Evolutionary conservation across 345 rosid species (phyloP).

Genomic region (Brassica cretica): DNA sequence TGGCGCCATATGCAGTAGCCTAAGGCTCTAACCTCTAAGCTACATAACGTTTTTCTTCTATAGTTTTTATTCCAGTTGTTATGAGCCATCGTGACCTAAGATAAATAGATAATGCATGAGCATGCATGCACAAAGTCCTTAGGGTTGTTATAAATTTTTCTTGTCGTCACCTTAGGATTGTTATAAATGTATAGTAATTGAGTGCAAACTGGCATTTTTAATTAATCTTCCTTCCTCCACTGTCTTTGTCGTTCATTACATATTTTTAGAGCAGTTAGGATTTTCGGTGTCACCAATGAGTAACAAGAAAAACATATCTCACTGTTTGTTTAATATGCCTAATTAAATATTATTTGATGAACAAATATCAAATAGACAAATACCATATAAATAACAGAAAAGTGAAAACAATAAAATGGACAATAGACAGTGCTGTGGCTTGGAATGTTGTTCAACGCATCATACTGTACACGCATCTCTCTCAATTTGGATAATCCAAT

Average conservation of each 20-base stretch:
- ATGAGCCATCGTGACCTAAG: not conserved
- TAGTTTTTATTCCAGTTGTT: not conserved
- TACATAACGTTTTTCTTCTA: not conserved
- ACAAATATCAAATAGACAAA: not conserved
- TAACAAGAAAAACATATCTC: not conserved
- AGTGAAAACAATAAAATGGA: not conserved
- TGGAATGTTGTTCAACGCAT: conserved; percentile 21
- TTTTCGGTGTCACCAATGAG: conserved; percentile 12
- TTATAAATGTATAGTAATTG: not conserved
- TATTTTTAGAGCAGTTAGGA: conserved; percentile 28
- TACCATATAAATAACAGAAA: not conserved
- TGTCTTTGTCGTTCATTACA: conserved; percentile 33
- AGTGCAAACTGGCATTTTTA: conserved; percentile 37
- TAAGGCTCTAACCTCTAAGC: not conserved
- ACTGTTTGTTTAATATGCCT: not conserved
- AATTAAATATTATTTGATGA: not conserved
- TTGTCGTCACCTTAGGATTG: not conserved
- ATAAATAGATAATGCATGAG: conserved; percentile 1
- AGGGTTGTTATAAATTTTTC: conserved; percentile 16
- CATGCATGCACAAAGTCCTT: conserved; percentile 29
- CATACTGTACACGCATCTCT: conserved; percentile 31
- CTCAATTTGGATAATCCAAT: conserved; percentile 7
- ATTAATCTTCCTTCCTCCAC: conserved; percentile 6
- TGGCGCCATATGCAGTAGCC: not conserved
- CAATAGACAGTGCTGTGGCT: conserved; percentile 21